Evolutionary conservation across 2,329 filamentous ascomycete genomes (phyloP).

Genomic region (Colletotrichum echinochloae): DNA sequence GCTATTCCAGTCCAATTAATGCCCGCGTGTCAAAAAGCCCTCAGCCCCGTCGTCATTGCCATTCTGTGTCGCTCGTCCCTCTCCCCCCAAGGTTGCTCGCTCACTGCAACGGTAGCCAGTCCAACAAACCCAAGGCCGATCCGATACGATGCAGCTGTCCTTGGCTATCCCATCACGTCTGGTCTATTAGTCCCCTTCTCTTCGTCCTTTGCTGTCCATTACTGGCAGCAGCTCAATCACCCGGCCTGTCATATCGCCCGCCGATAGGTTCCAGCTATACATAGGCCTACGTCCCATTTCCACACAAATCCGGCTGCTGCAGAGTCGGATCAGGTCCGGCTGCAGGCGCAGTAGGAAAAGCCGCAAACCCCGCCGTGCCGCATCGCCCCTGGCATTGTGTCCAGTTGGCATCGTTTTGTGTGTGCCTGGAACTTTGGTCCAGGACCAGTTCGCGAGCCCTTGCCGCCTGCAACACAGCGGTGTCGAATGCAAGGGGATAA

Average conservation of each 20-base stretch:
- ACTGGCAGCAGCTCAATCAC: background rate
- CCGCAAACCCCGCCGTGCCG: constrained; percentile 19
- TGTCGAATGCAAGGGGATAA: constrained; percentile 14
- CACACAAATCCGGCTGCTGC: background rate
- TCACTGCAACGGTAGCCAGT: background rate
- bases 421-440: constrained; percentile 13
- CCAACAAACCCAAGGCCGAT: background rate
- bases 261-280: background rate
- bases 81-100: background rate
- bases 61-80: background rate
- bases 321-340: background rate
- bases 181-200: background rate
- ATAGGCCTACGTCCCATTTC: background rate
- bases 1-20: constrained; percentile 4
- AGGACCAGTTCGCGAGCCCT: constrained; percentile 14
- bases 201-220: background rate
- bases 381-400: constrained; percentile 16
- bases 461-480: constrained; percentile 18
- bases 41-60: background rate
- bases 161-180: background rate
- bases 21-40: constrained; percentile 12
- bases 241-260: constrained; percentile 7
- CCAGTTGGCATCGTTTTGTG: constrained; percentile 1
- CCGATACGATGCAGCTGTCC: background rate
- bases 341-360: constrained; percentile 6